Percentiles rank a stretch among this genome's conserved stretches.
Conservation (phyloP, 2,329 filamentous ascomycete genomes). For the Aspergillus eucalypticola region DNA sequence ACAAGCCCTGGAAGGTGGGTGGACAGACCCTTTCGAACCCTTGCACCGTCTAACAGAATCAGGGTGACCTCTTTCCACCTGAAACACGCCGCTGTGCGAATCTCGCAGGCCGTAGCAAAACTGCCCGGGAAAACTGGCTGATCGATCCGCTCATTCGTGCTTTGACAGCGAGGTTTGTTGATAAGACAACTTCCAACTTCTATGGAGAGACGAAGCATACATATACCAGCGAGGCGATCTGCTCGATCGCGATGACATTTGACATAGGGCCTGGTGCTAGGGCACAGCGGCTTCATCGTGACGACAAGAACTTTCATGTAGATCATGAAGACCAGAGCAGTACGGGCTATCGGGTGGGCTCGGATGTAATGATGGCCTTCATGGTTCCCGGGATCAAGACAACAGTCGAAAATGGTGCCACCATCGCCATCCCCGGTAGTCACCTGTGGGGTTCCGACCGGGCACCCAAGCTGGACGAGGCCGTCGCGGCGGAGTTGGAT, state of each 20-base stretch:
- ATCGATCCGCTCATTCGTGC: constrained; percentile 16
- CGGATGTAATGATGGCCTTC: constrained; percentile 13
- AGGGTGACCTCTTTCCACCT: constrained; percentile 19
- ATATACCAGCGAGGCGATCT: constrained; percentile 28
- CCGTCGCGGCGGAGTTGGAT: constrained; percentile 11
- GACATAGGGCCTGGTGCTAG: constrained; percentile 17
- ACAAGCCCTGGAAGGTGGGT: constrained; percentile 17
- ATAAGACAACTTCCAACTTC: constrained; percentile 30
- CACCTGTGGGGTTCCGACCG: constrained; percentile 15
- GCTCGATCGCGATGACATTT: constrained; percentile 26
- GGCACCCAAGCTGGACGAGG: constrained; percentile 5
- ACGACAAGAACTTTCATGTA: constrained; percentile 18
- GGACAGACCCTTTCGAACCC: background rate
- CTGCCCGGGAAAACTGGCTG: constrained; percentile 13
- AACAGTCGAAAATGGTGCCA: constrained; percentile 14
- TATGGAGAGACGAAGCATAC: constrained; percentile 30
- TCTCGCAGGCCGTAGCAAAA: constrained; percentile 16
- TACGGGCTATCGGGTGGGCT: constrained; percentile 12
- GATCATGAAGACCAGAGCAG: constrained; percentile 14
- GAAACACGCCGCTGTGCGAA: constrained; percentile 17
- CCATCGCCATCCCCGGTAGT: constrained; percentile 11
- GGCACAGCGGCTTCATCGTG: constrained; percentile 16
- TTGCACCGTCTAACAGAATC: background rate
- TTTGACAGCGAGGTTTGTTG: constrained; percentile 24
- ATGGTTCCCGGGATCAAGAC: constrained; percentile 15